Percentiles rank a stretch among this genome's conserved stretches.
These are phyloP conservation scores for Hymenoscyphus albidus DNA, from an alignment of 2,329 filamentous ascomycete species.

Conservation along the genomic window DNA sequence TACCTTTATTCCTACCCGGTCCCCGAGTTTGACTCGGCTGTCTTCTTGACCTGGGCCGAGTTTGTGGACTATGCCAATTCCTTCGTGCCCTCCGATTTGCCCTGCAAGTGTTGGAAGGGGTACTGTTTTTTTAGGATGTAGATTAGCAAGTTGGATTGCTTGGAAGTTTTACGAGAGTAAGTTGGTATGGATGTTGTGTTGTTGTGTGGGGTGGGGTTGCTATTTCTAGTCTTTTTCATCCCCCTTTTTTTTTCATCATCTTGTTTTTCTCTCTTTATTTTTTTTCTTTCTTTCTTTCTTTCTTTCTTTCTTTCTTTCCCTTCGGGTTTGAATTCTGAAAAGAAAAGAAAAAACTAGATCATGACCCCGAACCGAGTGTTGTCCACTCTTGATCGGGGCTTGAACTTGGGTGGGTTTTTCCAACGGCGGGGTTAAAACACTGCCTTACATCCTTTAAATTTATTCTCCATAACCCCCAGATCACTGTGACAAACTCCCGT, in stretches of 20 bases:
- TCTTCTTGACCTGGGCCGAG: constrained; percentile 57
- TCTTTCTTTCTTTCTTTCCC: too few relatives aligned
- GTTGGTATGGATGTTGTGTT: background rate
- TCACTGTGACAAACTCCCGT: constrained; percentile 65
- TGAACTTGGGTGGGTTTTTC: too few relatives aligned
- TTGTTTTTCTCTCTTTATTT: too few relatives aligned
- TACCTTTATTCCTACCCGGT: constrained; percentile 66
- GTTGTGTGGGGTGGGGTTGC: too few relatives aligned
- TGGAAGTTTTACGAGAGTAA: too few relatives aligned
- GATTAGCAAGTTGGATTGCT: constrained; percentile 36
- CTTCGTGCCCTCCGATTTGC: constrained; percentile 68
- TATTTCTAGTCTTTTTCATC: too few relatives aligned
- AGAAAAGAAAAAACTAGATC: too few relatives aligned
- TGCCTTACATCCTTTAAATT: constrained; percentile 26
- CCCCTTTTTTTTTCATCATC: too few relatives aligned
- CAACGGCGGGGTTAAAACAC: background rate
- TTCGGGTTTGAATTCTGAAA: too few relatives aligned
- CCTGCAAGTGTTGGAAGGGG: constrained; percentile 55
- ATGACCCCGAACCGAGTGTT: too few relatives aligned
- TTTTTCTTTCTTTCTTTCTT: too few relatives aligned
- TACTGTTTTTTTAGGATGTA: constrained; percentile 41
- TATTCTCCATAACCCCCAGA: constrained; percentile 51
- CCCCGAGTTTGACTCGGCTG: constrained; percentile 57
- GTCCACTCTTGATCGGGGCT: too few relatives aligned
- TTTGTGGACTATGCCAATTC: constrained; percentile 62